Percentiles rank a stretch among this genome's conserved stretches.
These are phyloP conservation scores for Apiospora phragmitis DNA, from an alignment of 2,329 filamentous ascomycete genomes.

Conservation along the genomic window DNA sequence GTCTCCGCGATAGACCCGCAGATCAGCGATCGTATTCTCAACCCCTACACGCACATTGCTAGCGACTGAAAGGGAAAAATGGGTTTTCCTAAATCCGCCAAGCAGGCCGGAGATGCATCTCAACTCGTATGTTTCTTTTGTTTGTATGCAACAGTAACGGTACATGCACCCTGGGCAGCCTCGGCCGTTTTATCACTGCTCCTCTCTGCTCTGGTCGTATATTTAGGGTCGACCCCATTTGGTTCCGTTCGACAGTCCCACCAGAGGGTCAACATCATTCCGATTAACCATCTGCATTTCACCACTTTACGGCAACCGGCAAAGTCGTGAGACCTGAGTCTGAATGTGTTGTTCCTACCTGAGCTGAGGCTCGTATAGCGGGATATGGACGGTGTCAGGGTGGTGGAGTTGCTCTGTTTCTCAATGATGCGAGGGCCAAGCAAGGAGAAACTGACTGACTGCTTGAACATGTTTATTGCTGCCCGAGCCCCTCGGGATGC, in stretches of 20 bases:
- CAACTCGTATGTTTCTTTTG: conserved; percentile 3
- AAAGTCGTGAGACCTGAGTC: neutral
- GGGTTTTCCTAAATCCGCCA: neutral
- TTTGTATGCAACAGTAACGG: neutral
- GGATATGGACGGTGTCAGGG: neutral
- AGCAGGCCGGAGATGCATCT: neutral
- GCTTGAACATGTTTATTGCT: neutral
- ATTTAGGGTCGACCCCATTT: neutral
- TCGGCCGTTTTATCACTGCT: neutral
- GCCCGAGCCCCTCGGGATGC: neutral
- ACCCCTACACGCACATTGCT: neutral
- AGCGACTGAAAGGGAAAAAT: neutral
- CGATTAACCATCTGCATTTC: neutral
- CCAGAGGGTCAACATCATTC: neutral
- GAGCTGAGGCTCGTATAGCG: conserved; percentile 1
- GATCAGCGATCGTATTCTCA: conserved; percentile 8
- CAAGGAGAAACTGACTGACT: neutral
- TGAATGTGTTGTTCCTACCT: neutral
- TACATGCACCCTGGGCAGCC: neutral
- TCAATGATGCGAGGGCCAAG: neutral
- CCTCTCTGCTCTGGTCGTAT: neutral
- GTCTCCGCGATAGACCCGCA: conserved; percentile 2
- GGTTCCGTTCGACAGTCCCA: neutral
- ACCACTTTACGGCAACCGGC: neutral
- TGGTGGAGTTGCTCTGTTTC: neutral